Evolutionary conservation across 2,329 filamentous ascomycete species (phyloP).

Genomic region (Pyrenophora graminea): DNA sequence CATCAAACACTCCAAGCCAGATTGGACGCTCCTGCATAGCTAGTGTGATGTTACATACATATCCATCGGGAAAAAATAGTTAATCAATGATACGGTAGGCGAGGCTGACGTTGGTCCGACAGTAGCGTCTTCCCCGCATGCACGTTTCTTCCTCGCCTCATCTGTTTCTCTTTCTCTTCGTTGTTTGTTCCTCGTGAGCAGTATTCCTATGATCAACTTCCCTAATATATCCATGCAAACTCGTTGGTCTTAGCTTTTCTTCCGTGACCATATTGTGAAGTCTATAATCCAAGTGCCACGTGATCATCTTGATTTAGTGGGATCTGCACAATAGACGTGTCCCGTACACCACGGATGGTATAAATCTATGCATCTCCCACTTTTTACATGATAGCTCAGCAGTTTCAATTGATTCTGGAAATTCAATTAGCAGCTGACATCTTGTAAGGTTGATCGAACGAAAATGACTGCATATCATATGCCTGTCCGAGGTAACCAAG

Average conservation of each 20-base stretch:
- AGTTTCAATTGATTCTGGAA: not conserved
- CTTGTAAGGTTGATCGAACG: not conserved
- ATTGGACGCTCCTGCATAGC: not conserved
- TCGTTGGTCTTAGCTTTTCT: too few relatives aligned
- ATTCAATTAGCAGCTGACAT: not conserved
- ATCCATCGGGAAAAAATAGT: not conserved
- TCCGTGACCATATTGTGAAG: too few relatives aligned
- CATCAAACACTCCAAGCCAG: too few relatives aligned
- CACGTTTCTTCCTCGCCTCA: not conserved
- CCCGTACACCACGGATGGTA: too few relatives aligned
- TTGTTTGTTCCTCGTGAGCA: too few relatives aligned
- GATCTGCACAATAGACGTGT: too few relatives aligned
- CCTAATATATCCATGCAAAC: too few relatives aligned
- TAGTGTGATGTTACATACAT: not conserved
- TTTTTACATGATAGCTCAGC: not conserved
- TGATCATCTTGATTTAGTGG: too few relatives aligned
- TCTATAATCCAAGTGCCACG: too few relatives aligned
- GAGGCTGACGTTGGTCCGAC: slow-evolving; percentile 1
- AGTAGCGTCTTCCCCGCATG: slow-evolving; percentile 8
- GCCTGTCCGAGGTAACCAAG: not conserved
- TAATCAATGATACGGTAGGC: not conserved
- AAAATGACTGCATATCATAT: too few relatives aligned
- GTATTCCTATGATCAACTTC: too few relatives aligned
- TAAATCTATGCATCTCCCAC: not conserved
- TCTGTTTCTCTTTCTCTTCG: not conserved